phyloP scores from a whole-genome alignment of 2,329 filamentous ascomycete species.

The Neonectria ditissima region DNA sequence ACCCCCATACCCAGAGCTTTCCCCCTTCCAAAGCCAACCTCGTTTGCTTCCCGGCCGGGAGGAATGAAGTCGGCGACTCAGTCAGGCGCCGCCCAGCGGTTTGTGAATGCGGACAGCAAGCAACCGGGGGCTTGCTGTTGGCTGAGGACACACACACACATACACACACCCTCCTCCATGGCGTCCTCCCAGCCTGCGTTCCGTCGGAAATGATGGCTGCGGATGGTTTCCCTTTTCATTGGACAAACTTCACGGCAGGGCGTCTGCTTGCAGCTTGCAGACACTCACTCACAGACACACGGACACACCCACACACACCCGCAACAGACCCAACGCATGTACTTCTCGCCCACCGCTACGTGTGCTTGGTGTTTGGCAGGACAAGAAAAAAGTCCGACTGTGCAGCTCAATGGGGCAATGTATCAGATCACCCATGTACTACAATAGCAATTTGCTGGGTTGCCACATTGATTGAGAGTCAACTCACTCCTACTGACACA shows the following conservation, averaged over 20 bases:
- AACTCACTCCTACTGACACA: background rate
- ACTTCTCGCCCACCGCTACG: conserved; percentile 1
- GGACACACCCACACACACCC: too few species aligned
- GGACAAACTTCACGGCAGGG: conserved; percentile 37
- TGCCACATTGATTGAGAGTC: background rate
- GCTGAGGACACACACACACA: background rate
- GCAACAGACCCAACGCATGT: conserved; percentile 22
- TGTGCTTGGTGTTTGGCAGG: too few species aligned
- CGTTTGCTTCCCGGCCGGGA: background rate
- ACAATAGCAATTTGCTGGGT: background rate
- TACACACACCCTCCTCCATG: background rate
- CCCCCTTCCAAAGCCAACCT: too few species aligned
- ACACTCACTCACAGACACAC: too few species aligned
- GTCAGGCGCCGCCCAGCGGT: background rate
- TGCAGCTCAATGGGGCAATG: conserved; percentile 3
- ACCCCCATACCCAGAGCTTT: background rate
- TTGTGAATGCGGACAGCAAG: background rate
- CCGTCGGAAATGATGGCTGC: conserved; percentile 38
- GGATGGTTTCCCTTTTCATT: conserved; percentile 29
- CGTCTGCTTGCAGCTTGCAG: conserved; percentile 12
- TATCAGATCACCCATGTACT: conserved; percentile 1
- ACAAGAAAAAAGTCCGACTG: background rate
- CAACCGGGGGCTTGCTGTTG: background rate
- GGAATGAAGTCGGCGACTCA: background rate
- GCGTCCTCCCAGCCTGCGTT: background rate